Base-by-base conservation (phyloP, 768 basidiomycete species). In the Pulveroboletus sp. region DNA sequence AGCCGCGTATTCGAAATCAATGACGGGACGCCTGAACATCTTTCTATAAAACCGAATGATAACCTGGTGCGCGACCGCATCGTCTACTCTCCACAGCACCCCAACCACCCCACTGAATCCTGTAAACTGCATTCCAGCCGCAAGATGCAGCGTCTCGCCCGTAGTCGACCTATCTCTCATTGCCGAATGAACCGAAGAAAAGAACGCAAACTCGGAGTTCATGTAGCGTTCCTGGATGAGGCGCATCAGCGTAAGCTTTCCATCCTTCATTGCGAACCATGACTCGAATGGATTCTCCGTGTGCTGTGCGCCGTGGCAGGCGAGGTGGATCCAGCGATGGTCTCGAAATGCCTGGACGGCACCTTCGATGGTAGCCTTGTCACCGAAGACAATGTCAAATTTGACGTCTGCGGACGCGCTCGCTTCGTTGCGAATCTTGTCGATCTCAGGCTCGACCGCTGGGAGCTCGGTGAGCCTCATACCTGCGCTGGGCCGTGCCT, bases 61-160 rank as follows among this genome's bases (percentile, higher is more conserved):
- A 7, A 29, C 27, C 27, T 29, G 27, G 12, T 29, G 27, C 27
- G 27, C 8, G 27, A 29, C 27, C 27, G 27, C 27, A 29, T 29
- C 27, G 8, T 29, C 27, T 11, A 29, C 27, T 11, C 8, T 29
- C 27, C 27, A 29, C 27, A 29, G 12, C 12, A 11, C 12, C 27
- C 27, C 27, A 9, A 29, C 12, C 8, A 29, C 27, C 2, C 51
- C 29, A 14, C 44, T 51, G 24, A 52, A 43, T 1, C 33, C 48
- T 2, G 37, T 19, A 33, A 40, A 40, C 20, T 45, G 43, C 34
- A 45, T 45, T 13, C 43, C 43, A 0, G 43, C 43, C 3, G 43
- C 43, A 12, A 45, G 43, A 27, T 45, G 43, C n/a, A 45, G 43
- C 6, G 36, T 34, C 34, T 45, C 43, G 13, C 27, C 43, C 5